Conservation (phyloP, 2,329 filamentous ascomycete species). For the Aspergillus amoenus region DNA sequence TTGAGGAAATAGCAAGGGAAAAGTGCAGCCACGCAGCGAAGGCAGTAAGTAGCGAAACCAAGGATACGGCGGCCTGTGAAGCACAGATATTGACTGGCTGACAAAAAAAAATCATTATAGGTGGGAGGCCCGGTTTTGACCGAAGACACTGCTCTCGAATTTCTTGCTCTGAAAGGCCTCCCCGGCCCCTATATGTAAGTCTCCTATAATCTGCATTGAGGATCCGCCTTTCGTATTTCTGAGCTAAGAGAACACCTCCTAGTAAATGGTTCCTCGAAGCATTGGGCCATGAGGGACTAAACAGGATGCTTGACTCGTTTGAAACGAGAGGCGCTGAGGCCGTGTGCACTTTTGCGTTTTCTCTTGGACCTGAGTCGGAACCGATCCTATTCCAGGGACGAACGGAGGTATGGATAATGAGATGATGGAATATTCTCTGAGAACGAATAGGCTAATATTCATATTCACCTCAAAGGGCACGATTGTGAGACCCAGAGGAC, state of each 20-base stretch:
- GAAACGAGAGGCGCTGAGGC: conserved; percentile 88
- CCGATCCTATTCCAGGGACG: conserved; percentile 88
- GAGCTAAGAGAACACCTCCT: conserved; percentile 13
- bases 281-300: conserved; percentile 80
- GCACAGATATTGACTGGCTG: conserved; percentile 1
- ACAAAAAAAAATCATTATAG: conserved; percentile 44
- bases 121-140: conserved; percentile 84
- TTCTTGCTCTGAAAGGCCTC: conserved; percentile 83
- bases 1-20: conserved; percentile 86
- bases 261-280: conserved; percentile 93
- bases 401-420: conserved; percentile 63
- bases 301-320: conserved; percentile 86
- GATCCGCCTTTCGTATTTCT: background rate
- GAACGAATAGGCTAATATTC: conserved; percentile 4
- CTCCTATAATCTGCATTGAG: background rate
- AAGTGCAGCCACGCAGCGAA: conserved; percentile 84
- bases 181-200: conserved; percentile 91
- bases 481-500: conserved; percentile 81
- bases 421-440: background rate
- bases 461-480: conserved; percentile 56
- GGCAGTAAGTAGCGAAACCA: conserved; percentile 52
- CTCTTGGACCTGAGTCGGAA: conserved; percentile 76
- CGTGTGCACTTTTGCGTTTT: conserved; percentile 95
- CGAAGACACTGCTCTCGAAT: conserved; percentile 94
- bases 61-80: background rate